phyloP scores from a whole-genome alignment of 768 basidiomycete species.

The Termitomyces sp. region DNA sequence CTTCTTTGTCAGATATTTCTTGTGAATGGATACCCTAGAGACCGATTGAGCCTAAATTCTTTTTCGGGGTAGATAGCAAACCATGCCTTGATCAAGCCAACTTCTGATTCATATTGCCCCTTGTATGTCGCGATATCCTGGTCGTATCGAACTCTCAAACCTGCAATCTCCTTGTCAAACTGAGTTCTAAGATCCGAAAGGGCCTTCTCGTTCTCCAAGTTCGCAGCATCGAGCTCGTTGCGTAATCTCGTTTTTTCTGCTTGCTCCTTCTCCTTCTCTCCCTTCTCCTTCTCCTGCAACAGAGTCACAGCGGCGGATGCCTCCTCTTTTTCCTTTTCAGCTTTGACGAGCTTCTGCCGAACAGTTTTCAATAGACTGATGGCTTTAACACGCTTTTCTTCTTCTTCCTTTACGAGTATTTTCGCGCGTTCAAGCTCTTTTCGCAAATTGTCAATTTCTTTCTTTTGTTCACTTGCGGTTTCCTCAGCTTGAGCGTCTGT shows the following conservation, averaged over 20 bases:
- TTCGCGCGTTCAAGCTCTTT: slow-evolving; percentile 62
- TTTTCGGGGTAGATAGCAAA: not conserved
- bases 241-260: slow-evolving; percentile 51
- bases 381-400: slow-evolving; percentile 95
- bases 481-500: slow-evolving; percentile 47
- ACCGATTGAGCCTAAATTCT: slow-evolving; percentile 2
- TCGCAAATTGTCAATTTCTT: slow-evolving; percentile 56
- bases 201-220: slow-evolving; percentile 61
- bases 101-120: slow-evolving; percentile 76
- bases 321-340: slow-evolving; percentile 92
- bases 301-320: slow-evolving; percentile 51
- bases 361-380: slow-evolving; percentile 92
- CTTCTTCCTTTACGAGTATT: slow-evolving; percentile 80
- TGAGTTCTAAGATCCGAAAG: slow-evolving; percentile 57
- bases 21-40: slow-evolving; percentile 63
- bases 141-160: slow-evolving; percentile 64
- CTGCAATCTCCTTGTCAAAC: slow-evolving; percentile 68
- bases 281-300: slow-evolving; percentile 50
- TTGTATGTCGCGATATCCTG: slow-evolving; percentile 63
- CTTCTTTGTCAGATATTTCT: slow-evolving; percentile 57
- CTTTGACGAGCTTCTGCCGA: slow-evolving; percentile 94
- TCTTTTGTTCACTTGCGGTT: slow-evolving; percentile 44
- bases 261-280: slow-evolving; percentile 53
- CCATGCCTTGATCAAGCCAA: slow-evolving; percentile 68
- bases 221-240: slow-evolving; percentile 59